Conservation (phyloP, 148 eudicot species). For the Hydrangea macrophylla region DNA sequence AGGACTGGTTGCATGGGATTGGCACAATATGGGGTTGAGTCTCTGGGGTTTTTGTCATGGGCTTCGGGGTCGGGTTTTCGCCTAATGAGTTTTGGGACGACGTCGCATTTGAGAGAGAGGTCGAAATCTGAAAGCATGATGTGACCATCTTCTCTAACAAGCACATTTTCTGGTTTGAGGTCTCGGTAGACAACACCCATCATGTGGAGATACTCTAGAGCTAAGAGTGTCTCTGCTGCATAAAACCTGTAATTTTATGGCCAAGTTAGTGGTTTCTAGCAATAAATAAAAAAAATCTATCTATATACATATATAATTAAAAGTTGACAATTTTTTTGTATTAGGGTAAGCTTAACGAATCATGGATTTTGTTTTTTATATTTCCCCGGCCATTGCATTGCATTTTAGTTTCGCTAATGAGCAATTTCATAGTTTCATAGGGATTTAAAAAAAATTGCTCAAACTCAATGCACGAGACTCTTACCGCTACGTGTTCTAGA, state of each 20-base stretch:
- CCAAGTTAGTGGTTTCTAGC: neutral
- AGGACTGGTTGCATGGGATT: constrained; percentile 62
- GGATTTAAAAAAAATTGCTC: no score
- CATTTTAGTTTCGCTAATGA: no score
- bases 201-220: constrained; percentile 78
- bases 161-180: constrained; percentile 70
- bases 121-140: constrained; percentile 79
- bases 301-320: no score
- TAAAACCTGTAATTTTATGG: constrained; percentile 44
- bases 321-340: no score
- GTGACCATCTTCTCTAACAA: constrained; percentile 81
- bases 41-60: constrained; percentile 11
- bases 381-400: no score
- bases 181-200: constrained; percentile 78
- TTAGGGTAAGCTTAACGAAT: no score
- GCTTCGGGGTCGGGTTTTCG: constrained; percentile 22
- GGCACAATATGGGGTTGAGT: constrained; percentile 57
- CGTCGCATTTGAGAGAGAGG: constrained; percentile 66
- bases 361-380: no score
- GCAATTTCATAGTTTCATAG: no score
- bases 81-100: constrained; percentile 51
- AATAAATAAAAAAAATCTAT: neutral
- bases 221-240: constrained; percentile 64
- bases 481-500: no score
- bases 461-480: no score